Conservation (phyloP, 768 basidiomycete genomes). For the Fomitopsis pulvina region DNA sequence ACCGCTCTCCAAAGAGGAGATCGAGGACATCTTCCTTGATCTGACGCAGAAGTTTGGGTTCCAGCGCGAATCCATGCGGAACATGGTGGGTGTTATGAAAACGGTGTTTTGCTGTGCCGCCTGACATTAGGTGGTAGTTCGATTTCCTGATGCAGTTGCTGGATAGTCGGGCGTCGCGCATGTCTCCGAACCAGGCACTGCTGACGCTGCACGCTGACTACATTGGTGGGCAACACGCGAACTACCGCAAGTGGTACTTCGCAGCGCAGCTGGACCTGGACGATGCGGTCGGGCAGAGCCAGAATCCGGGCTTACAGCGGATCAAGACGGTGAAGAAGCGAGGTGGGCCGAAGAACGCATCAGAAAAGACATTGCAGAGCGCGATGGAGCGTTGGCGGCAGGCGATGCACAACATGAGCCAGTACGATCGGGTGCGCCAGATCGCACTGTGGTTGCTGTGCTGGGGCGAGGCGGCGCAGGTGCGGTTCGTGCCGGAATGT, state of each 20-base stretch:
- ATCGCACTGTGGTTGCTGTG: conserved; percentile 92
- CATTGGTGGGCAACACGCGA: conserved; percentile 96
- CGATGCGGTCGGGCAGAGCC: conserved; percentile 87
- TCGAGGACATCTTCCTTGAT: conserved; percentile 97
- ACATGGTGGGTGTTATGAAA: conserved; percentile 56
- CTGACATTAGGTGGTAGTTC: conserved; percentile 43
- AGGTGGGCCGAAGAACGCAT: conserved; percentile 46
- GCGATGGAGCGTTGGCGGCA: conserved; percentile 93
- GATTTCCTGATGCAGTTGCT: conserved; percentile 98
- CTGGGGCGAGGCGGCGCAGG: conserved; percentile 98
- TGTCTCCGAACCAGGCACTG: conserved; percentile 94
- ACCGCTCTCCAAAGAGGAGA: conserved; percentile 98
- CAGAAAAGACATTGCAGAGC: conserved; percentile 63
- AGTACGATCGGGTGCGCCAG: conserved; percentile 95
- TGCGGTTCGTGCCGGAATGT: conserved; percentile 94
- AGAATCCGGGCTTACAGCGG: conserved; percentile 85
- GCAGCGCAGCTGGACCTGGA: conserved; percentile 98
- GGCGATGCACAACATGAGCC: conserved; percentile 98
- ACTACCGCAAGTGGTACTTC: conserved; percentile 99
- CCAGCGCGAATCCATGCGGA: conserved; percentile 90
- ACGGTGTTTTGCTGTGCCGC: not conserved
- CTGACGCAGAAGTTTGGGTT: conserved; percentile 99
- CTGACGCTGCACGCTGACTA: conserved; percentile 97
- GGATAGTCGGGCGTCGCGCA: conserved; percentile 93
- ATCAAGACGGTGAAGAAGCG: conserved; percentile 61